A percentile compares a stretch with the other conserved stretches of the same genome.
Evolutionary conservation across 345 rosid genomes (phyloP).

Genomic region (Cardamine resedifolia): DNA sequence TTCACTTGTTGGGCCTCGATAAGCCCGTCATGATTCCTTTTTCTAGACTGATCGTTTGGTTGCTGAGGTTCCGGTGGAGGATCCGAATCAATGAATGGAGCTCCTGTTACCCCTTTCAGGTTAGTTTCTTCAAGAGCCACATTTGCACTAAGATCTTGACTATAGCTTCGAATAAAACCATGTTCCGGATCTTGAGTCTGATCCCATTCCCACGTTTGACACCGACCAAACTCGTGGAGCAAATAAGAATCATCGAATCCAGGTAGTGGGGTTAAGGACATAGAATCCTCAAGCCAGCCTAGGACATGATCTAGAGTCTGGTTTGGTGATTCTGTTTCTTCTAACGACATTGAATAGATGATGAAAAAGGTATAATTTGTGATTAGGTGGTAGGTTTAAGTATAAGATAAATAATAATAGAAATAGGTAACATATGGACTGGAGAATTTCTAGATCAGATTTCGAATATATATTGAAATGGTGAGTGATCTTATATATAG

Average conservation of each 20-base stretch:
- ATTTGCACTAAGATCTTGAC: slow-evolving; percentile 25
- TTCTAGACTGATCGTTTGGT: slow-evolving; percentile 43
- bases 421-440: not conserved
- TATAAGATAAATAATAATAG: not conserved
- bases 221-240: slow-evolving; percentile 40
- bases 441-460: slow-evolving; percentile 12
- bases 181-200: slow-evolving; percentile 42
- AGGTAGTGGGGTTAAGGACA: slow-evolving; percentile 53
- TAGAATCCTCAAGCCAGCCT: slow-evolving; percentile 69
- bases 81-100: slow-evolving; percentile 18
- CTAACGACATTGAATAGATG: slow-evolving; percentile 50
- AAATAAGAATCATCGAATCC: slow-evolving; percentile 60
- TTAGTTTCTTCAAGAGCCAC: not conserved
- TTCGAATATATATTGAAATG: slow-evolving; percentile 17
- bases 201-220: slow-evolving; percentile 55
- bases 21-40: slow-evolving; percentile 35
- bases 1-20: slow-evolving; percentile 32
- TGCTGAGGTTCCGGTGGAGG: slow-evolving; percentile 20
- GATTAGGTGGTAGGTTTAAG: slow-evolving; percentile 9
- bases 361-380: slow-evolving; percentile 7
- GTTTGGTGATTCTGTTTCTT: slow-evolving; percentile 56
- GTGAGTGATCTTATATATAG: slow-evolving; percentile 12
- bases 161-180: slow-evolving; percentile 37
- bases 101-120: slow-evolving; percentile 24
- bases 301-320: slow-evolving; percentile 51